A percentile compares a stretch with the other conserved stretches of the same genome.
Conservation (phyloP, 148 eudicot species). For the Agrostemma githago region DNA sequence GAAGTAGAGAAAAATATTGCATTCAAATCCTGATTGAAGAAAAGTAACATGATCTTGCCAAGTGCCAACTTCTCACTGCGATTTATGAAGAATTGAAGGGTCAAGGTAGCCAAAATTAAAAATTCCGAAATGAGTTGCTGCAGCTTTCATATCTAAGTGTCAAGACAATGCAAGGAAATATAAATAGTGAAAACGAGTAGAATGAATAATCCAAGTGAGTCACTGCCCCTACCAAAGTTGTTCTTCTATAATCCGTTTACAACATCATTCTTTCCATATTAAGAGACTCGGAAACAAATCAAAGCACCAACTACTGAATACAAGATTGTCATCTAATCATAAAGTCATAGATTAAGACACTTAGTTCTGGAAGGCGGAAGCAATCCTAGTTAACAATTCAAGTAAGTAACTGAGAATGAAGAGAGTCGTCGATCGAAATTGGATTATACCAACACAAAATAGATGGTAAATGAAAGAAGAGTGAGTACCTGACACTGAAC, state of each 20-base stretch:
- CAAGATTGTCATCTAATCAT: neutral
- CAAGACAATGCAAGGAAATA: neutral
- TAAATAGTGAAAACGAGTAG: neutral
- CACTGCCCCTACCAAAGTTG: neutral
- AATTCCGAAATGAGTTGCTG: slow-evolving; percentile 12
- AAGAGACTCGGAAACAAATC: neutral
- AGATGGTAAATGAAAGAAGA: slow-evolving; percentile 11
- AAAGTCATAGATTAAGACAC: neutral
- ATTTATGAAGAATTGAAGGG: neutral
- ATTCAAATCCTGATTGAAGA: neutral
- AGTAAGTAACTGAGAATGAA: neutral
- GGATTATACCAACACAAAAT: neutral
- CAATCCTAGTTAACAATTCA: neutral
- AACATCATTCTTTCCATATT: slow-evolving; percentile 18
- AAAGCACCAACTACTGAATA: slow-evolving; percentile 14
- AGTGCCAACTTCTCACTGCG: slow-evolving; percentile 1
- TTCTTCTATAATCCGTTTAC: neutral
- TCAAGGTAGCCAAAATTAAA: slow-evolving; percentile 13
- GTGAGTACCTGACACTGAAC: slow-evolving; percentile 67
- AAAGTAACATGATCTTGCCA: neutral
- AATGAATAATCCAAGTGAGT: neutral
- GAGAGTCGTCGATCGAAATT: neutral
- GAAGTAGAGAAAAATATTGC: neutral
- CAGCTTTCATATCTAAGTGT: neutral
- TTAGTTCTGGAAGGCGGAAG: neutral